Evolutionary conservation across 257 asterid species (phyloP), one percentile per base, ranked within the genome.

Genomic region (Salvia hispanica): DNA sequence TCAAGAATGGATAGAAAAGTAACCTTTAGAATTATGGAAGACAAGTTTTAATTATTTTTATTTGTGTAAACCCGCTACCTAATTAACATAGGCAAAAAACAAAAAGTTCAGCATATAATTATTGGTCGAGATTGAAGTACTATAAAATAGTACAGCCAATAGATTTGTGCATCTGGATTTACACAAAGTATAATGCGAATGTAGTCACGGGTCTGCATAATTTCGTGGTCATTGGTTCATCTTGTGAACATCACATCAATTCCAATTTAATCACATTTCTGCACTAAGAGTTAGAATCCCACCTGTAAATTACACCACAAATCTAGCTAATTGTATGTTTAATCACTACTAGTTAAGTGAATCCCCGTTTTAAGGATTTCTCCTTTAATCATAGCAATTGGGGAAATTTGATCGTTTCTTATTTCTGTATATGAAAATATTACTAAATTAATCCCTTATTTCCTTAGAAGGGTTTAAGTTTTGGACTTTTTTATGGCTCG

Each of bases 201-300:
- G 65, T 1, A 59, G 65, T 59, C 50, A 59, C 65, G 65, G 65
- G 48, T 31, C 56, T 48, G 50, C 61, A 37, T 9, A 13, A 6
- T 37, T 25, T 10, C 56, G 62, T 73, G 73, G 69, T 42, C 69
- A 66, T 65, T 73, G 64, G 63, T 42, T 14, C 33, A 58, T 58
- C 77, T 45, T 59, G 73, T 73, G 77, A 73, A 39, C 66, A 42
- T 42, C 55, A 7, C 14, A 70, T 39, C 58, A 51, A 51, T n/a
- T 21, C 34, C 58, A 43, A 28, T 67, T 43, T 52, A 42, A 7
- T 43, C 54, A 51, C 11, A 16, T 51, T 51, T 51, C 33, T 51
- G 12, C 56, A 51, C 6, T 58, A 34, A 58, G n/a, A 57, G 39
- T 46, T 39, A 21, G 31, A 42, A 12, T 40, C 48, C 10, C 11